These are phyloP conservation scores for Desmodesmus armatus DNA, from an alignment of 139 green algal species.

Conservation along the genomic window DNA sequence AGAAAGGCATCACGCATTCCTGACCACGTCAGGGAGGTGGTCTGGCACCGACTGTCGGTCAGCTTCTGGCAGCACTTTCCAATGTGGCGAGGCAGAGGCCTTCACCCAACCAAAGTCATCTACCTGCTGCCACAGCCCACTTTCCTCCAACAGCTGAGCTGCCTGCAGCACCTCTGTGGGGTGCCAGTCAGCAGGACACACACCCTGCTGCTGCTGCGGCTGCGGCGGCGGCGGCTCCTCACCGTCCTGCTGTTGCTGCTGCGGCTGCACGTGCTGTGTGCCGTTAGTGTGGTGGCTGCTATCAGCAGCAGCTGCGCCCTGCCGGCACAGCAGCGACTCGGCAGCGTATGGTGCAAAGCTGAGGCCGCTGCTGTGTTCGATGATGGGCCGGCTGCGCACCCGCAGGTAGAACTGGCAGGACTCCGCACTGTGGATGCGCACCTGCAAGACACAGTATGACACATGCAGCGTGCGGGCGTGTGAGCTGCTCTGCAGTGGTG, in stretches of 20 bases:
- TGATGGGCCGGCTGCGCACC: slow-evolving; percentile 76
- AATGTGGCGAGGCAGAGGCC: slow-evolving; percentile 79
- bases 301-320: neutral
- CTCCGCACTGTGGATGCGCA: slow-evolving; percentile 76
- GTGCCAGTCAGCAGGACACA: neutral
- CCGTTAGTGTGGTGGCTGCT: neutral
- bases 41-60: slow-evolving; percentile 33
- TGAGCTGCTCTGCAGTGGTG: neutral
- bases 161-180: neutral
- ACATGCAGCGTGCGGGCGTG: neutral
- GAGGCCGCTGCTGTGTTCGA: slow-evolving; percentile 78
- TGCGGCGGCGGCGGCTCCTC: neutral
- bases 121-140: slow-evolving; percentile 66
- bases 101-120: slow-evolving; percentile 92
- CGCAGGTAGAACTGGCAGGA: slow-evolving; percentile 75
- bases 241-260: neutral
- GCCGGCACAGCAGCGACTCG: neutral
- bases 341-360: slow-evolving; percentile 68
- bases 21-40: neutral
- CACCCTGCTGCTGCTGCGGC: neutral
- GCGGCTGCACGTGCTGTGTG: neutral
- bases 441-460: slow-evolving; percentile 41
- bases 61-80: slow-evolving; percentile 62
- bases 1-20: neutral
- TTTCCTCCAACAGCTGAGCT: neutral